Conservation (phyloP, 306 rosid genomes). For the Pterocarpus macrocarpus region DNA sequence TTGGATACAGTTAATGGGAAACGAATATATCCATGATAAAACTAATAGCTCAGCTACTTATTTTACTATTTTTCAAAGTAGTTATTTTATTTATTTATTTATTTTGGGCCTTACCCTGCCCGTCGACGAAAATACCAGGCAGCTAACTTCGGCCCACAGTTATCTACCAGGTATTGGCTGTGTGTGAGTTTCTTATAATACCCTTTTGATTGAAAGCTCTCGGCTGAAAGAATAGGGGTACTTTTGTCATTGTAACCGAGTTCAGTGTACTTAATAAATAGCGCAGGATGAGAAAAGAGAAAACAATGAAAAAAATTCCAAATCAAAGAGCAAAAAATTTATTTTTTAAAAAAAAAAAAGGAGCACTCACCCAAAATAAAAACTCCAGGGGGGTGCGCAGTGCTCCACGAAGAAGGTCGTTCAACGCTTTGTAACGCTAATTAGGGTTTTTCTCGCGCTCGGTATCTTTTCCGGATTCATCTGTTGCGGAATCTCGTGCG, state of each 20-base stretch:
- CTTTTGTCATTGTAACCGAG: not conserved
- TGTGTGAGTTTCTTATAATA: not conserved
- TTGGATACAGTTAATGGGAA: too few species aligned
- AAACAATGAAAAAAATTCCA: not conserved
- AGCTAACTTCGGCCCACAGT: not conserved
- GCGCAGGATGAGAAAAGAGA: not conserved
- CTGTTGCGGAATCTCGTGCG: not conserved
- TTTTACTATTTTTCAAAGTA: too few species aligned
- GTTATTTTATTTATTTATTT: too few species aligned
- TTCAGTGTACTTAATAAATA: too few species aligned
- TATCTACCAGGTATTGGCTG: not conserved
- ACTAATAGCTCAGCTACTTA: too few species aligned
- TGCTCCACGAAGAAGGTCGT: slow-evolving; percentile 31
- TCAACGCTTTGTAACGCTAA: slow-evolving; percentile 35
- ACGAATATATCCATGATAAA: too few species aligned
- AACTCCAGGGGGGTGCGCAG: slow-evolving; percentile 24
- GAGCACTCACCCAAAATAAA: not conserved
- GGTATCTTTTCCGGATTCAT: not conserved
- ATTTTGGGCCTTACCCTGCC: not conserved
- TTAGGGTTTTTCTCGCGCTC: slow-evolving; percentile 48
- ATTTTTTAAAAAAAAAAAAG: not conserved
- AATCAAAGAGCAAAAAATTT: not conserved
- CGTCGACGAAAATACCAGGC: too few species aligned
- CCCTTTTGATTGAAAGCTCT: not conserved
- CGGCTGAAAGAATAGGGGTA: not conserved